phyloP scores from a whole-genome alignment of 2,329 filamentous ascomycete species.

The Rutstroemia sp. region DNA sequence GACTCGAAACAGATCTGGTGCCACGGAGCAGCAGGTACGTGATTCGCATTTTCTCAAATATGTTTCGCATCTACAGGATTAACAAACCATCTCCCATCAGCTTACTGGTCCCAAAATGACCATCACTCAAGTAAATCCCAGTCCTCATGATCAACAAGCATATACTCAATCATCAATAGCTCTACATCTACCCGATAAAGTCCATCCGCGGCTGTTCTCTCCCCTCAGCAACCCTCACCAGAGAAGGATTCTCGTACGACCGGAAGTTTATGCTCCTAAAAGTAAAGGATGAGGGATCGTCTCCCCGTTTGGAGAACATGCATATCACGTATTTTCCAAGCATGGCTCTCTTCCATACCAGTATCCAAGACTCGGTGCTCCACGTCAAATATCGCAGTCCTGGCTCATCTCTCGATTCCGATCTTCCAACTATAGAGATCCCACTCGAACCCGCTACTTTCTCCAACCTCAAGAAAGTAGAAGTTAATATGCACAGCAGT shows the following conservation, averaged over 20 bases:
- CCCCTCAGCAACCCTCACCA: constrained; percentile 43
- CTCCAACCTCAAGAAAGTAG: constrained; percentile 37
- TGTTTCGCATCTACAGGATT: background rate
- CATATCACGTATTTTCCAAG: constrained; percentile 50
- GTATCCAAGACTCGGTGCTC: constrained; percentile 38
- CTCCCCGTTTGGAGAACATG: constrained; percentile 45
- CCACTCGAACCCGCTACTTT: constrained; percentile 46
- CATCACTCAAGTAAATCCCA: background rate
- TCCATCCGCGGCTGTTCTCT: constrained; percentile 57
- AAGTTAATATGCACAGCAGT: constrained; percentile 54
- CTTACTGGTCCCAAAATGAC: background rate
- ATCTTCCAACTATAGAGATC: constrained; percentile 39
- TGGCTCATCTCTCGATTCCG: background rate
- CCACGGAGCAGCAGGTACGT: background rate
- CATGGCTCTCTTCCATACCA: constrained; percentile 57
- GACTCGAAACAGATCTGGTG: background rate
- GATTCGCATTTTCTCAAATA: background rate
- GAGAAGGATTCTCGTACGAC: constrained; percentile 59
- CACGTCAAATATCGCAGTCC: constrained; percentile 34
- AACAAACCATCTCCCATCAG: background rate
- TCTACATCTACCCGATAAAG: constrained; percentile 71
- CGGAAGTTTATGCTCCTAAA: constrained; percentile 64
- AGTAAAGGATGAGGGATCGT: constrained; percentile 30
- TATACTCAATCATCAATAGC: constrained; percentile 32
- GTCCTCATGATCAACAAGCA: no score